phyloP scores from a whole-genome alignment of 2,329 filamentous ascomycete species.

The Rhytidhysteron rufulum region DNA sequence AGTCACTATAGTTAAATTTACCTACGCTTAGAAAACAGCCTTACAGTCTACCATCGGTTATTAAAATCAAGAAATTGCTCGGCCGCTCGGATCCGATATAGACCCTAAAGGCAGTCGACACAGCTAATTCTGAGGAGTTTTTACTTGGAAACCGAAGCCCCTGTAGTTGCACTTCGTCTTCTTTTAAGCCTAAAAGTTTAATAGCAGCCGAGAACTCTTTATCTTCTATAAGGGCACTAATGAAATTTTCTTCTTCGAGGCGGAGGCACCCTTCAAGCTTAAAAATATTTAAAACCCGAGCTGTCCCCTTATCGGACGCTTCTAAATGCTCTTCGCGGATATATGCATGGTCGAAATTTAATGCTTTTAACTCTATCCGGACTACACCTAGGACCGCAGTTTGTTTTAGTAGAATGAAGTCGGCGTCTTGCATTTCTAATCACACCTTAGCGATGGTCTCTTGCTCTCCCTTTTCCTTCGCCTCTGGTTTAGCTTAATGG shows the following conservation, averaged over 20 bases:
- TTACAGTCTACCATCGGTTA: constrained; percentile 19
- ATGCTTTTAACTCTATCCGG: constrained; percentile 3
- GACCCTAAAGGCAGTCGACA: constrained; percentile 13
- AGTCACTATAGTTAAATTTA: no score
- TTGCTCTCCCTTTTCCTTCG: no score
- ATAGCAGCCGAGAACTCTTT: constrained; percentile 8
- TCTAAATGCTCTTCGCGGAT: constrained; percentile 3
- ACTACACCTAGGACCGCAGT: no score
- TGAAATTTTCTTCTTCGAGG: constrained; percentile 16
- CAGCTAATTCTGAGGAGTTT: constrained; percentile 5
- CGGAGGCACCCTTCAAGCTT: constrained; percentile 7
- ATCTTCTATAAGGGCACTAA: constrained; percentile 11
- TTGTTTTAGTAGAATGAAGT: no score
- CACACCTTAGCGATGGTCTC: no score
- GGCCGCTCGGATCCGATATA: constrained; percentile 13
- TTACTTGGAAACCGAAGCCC: constrained; percentile 2
- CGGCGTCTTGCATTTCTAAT: no score
- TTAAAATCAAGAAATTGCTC: constrained; percentile 14
- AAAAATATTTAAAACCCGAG: constrained; percentile 5
- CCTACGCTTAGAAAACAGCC: constrained; percentile 4
- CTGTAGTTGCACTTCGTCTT: neutral
- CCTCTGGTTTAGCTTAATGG: no score
- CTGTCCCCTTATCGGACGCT: constrained; percentile 3
- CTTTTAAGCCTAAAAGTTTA: neutral
- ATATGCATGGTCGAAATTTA: constrained; percentile 7